These are phyloP conservation scores for Fusarium metavorans DNA, from an alignment of 2,329 filamentous ascomycete genomes.

Conservation along the genomic window DNA sequence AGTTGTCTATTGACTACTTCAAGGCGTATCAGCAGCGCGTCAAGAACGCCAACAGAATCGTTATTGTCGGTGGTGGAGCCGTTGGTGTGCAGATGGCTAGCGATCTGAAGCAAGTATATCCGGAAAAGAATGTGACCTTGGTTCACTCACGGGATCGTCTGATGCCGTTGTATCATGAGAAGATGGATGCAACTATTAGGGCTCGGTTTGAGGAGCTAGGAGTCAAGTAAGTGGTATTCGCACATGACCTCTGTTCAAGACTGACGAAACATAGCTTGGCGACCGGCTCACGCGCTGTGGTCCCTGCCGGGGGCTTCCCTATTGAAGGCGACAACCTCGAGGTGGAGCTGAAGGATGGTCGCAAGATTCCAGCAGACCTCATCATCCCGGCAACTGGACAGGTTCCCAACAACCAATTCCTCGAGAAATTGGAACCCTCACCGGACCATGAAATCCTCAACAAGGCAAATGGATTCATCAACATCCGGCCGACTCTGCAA, in stretches of 20 bases:
- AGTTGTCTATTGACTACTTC: conserved; percentile 37
- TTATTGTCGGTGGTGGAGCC: conserved; percentile 42
- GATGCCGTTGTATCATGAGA: conserved; percentile 42
- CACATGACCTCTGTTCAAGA: fast-evolving
- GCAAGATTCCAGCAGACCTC: conserved; percentile 36
- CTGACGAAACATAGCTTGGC: conserved; percentile 29
- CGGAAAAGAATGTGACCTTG: conserved; percentile 38
- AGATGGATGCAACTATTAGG: conserved; percentile 41
- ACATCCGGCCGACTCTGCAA: conserved; percentile 33
- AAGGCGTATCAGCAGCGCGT: conserved; percentile 35
- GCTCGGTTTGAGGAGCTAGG: conserved; percentile 37
- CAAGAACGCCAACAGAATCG: conserved; percentile 36
- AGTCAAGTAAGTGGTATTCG: conserved; percentile 22
- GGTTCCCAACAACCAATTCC: conserved; percentile 44
- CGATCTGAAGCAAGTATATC: conserved; percentile 42
- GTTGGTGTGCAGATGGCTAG: conserved; percentile 44
- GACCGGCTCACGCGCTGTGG: conserved; percentile 36
- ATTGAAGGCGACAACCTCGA: conserved; percentile 32
- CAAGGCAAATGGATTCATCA: conserved; percentile 40
- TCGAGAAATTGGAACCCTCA: conserved; percentile 18
- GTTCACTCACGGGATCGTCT: conserved; percentile 40
- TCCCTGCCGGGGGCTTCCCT: conserved; percentile 37
- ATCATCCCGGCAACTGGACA: conserved; percentile 43
- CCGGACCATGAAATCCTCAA: conserved; percentile 25
- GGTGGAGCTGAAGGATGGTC: conserved; percentile 38